Evolutionary conservation across 2,329 filamentous ascomycete species (phyloP), one percentile per base, ranked within the genome.

Genomic region (Aquanectria penicillioides): DNA sequence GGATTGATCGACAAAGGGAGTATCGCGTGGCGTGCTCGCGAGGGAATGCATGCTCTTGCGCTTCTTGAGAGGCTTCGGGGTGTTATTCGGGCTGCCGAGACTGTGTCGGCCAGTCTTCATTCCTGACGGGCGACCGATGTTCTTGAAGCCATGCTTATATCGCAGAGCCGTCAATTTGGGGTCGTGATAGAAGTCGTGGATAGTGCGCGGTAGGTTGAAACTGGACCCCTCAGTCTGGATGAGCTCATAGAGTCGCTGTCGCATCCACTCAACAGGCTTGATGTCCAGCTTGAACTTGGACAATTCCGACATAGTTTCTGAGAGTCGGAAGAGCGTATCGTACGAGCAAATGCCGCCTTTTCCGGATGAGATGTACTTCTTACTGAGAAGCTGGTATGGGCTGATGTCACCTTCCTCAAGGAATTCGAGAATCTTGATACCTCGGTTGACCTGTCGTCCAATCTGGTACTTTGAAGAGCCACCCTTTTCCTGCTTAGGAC

Each of bases 111-210:
- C 46, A 17, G 75, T 74, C 59, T 77, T 81, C 61, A 79, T 77
- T 4, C 78, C 79, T 34, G 82, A 83, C 0, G 85, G 85, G 1
- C 85, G 77, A 7, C 85, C 85, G 6, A 87, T 86, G 61, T 83
- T 86, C 44, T 83, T 82, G 58, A 81, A 85, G 0, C 85, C 85
- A 57, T 82, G 81, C 71, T 83, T 83, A 20, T 75, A 71, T 7
- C 85, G 78, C 8, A 86, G 71, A 2, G 74, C 70, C 12, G 78
- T 75, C 2, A 86, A 71, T 67, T 86, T 86, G 0, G 74, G 71
- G 63, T 87, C 85, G 62, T 85, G 82, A 61, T 87, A 87, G 17
- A 87, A 78, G 63, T 84, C 79, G 48, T 84, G 80, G 2, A 83
- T 78, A 2, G 78, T 81, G 65, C 78, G 80, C 38, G 79, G 78